Evolutionary conservation across 139 green algal genomes (phyloP).

Genomic region (Chlamydomonas sphaeroides): DNA sequence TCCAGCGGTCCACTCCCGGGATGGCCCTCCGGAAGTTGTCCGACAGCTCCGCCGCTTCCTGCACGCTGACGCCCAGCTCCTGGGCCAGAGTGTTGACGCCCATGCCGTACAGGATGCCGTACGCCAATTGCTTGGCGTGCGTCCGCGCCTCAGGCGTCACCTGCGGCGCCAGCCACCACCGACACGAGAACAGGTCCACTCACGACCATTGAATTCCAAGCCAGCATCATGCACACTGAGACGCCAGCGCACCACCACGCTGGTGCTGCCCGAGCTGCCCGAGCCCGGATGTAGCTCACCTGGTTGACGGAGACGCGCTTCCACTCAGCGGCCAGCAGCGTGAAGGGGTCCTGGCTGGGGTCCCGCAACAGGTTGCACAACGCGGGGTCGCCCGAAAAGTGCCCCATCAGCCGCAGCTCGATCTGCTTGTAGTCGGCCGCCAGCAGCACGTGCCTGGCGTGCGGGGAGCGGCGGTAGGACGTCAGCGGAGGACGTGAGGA

Average conservation of each 20-base stretch:
- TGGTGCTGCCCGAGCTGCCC: too few relatives aligned
- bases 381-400: constrained; percentile 76
- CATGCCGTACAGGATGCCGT: constrained; percentile 85
- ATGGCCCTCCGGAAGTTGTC: constrained; percentile 62
- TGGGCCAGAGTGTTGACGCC: constrained; percentile 60
- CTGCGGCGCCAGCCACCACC: constrained; percentile 31
- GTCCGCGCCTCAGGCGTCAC: constrained; percentile 56
- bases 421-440: constrained; percentile 89
- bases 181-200: too few relatives aligned
- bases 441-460: constrained; percentile 54
- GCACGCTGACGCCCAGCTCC: constrained; percentile 50
- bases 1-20: constrained; percentile 54
- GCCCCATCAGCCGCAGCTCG: constrained; percentile 92
- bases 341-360: constrained; percentile 79
- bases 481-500: not conserved
- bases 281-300: constrained; percentile 61
- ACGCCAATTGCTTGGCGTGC: constrained; percentile 82
- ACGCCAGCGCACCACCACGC: too few relatives aligned
- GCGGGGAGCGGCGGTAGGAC: too few relatives aligned
- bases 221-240: too few relatives aligned
- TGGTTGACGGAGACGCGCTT: constrained; percentile 27
- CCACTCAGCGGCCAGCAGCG: constrained; percentile 77
- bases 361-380: constrained; percentile 69
- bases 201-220: too few relatives aligned
- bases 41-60: constrained; percentile 46